Evolutionary conservation across 768 basidiomycete genomes (phyloP).

Genomic region (Tremella mesenterica): DNA sequence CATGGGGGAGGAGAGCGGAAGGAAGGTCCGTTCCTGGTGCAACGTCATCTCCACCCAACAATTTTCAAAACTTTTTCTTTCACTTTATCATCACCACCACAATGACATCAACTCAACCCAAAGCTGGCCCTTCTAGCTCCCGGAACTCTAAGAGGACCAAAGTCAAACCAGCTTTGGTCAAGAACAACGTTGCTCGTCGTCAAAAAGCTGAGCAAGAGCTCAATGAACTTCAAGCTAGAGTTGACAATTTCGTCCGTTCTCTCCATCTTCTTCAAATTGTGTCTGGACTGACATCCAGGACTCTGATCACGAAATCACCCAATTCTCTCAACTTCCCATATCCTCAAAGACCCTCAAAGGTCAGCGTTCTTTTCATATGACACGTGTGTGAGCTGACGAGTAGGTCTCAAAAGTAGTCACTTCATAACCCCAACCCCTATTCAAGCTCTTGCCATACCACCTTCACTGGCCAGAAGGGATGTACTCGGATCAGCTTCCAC

Average conservation of each 20-base stretch:
- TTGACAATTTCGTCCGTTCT: constrained; percentile 44
- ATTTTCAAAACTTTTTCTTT: too few relatives aligned
- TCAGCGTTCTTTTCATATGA: constrained; percentile 35
- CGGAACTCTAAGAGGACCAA: too few relatives aligned
- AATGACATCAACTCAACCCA: too few relatives aligned
- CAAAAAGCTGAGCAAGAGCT: constrained; percentile 40
- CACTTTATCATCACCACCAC: too few relatives aligned
- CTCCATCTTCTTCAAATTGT: background rate
- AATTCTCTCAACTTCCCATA: constrained; percentile 68
- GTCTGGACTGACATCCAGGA: constrained; percentile 46
- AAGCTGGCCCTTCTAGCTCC: too few relatives aligned
- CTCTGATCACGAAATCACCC: constrained; percentile 50
- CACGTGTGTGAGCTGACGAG: background rate
- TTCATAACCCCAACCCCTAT: constrained; percentile 82
- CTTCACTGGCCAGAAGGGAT: constrained; percentile 57
- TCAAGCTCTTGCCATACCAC: constrained; percentile 56
- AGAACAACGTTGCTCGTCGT: constrained; percentile 32
- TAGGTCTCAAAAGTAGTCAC: constrained; percentile 77
- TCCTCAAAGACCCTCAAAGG: constrained; percentile 69
- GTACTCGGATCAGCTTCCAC: constrained; percentile 63
- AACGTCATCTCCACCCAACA: too few relatives aligned
- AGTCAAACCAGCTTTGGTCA: too few relatives aligned
- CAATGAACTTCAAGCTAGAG: constrained; percentile 35
- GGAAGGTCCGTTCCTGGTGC: too few relatives aligned
- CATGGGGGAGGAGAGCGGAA: too few relatives aligned